Conservation (phyloP, 768 basidiomycete species). For the Paxillus ammoniavirescens region DNA sequence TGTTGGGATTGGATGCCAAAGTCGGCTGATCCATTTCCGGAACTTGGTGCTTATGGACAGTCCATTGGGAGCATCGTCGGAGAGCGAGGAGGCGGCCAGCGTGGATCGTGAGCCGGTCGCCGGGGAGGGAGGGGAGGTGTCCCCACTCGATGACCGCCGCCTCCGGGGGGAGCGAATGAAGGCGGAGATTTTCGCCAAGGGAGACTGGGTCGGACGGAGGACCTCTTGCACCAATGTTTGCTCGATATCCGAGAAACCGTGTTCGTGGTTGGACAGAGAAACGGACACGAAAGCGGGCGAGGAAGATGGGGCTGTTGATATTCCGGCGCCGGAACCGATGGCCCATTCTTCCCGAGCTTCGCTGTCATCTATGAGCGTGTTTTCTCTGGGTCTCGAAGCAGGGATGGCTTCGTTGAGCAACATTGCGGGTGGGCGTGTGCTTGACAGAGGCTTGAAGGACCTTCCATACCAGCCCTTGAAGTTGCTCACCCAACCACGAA, state of each 20-base stretch:
- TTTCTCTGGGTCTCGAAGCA: background rate
- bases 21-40: slow-evolving; percentile 4
- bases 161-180: background rate
- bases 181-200: background rate
- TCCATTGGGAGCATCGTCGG: background rate
- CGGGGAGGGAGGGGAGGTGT: background rate
- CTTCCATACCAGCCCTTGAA: background rate
- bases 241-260: background rate
- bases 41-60: background rate
- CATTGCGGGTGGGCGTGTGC: background rate
- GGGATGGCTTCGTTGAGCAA: background rate
- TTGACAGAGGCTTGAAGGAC: background rate
- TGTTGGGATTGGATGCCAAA: slow-evolving; percentile 4
- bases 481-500: background rate
- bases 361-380: background rate
- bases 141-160: background rate
- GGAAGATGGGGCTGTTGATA: background rate
- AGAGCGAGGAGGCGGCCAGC: slow-evolving; percentile 1
- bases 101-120: background rate
- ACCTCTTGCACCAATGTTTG: background rate
- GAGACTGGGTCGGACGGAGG: background rate
- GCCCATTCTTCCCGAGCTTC: background rate
- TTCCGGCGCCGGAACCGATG: background rate
- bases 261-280: background rate
- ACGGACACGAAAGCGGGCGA: background rate